Conservation (phyloP, 176 grass and related monocot genomes). For the Aegilops bicornis region DNA sequence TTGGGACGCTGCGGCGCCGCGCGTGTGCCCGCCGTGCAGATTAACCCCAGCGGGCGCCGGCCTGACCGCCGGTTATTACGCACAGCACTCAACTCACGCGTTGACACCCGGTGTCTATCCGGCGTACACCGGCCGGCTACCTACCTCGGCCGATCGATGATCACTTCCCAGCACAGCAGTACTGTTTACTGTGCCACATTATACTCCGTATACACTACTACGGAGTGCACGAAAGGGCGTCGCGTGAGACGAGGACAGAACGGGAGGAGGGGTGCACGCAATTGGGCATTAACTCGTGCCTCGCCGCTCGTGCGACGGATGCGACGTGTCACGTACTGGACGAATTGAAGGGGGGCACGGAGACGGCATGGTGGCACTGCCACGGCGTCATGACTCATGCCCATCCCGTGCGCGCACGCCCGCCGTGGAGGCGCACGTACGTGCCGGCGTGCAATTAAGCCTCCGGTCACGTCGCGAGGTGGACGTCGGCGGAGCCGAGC, state of each 20-base stretch:
- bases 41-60: too few species aligned
- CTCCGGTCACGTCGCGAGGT: constrained; percentile 5
- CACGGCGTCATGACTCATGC: not conserved
- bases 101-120: too few species aligned
- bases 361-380: not conserved
- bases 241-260: not conserved
- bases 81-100: too few species aligned
- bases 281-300: not conserved
- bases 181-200: too few species aligned
- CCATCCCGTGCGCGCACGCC: not conserved
- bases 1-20: too few species aligned
- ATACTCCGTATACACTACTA: too few species aligned
- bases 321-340: not conserved
- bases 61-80: too few species aligned
- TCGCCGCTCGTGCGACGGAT: not conserved
- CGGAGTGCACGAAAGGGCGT: too few species aligned
- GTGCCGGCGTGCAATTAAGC: not conserved
- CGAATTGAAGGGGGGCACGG: not conserved
- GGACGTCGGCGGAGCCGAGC: not conserved
- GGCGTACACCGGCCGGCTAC: too few species aligned
- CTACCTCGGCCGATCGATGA: not conserved
- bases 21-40: too few species aligned
- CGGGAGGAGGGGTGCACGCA: not conserved
- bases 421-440: not conserved
- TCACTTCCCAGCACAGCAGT: not conserved